Evolutionary conservation across 345 rosid species (phyloP), one percentile per base, ranked within the genome.

Genomic region (Ricinus communis): DNA sequence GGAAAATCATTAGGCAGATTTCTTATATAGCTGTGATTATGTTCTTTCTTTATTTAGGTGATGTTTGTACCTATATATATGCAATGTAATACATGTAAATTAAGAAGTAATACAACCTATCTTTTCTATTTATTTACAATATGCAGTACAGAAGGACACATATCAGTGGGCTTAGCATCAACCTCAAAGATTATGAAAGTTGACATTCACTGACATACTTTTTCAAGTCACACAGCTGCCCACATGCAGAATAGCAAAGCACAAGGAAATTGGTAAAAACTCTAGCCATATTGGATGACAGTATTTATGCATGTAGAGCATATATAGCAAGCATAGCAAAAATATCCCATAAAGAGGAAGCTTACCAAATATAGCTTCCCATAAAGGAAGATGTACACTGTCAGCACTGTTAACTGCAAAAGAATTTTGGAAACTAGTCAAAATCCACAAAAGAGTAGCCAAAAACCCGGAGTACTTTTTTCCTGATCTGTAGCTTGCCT

Each of bases 291-390:
- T 24, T 22, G 5, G 1, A 49, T 14, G 24, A 27, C 36, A 25
- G 36, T 40, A n/a, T 53, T 65, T 53, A 13, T 15, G 28, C n/a
- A 6, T 15, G 41, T 2, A 31, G 19, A 47, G 50, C 19, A 64
- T 41, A 18, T n/a, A 45, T 62, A 52, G 11, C 24, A 47, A 31
- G 71, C 93, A 83, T 85, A 88, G 96, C 94, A 90, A 77, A 81
- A 77, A 81, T 92, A 90, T 74, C 82, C 74, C 75, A 82, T 10
- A 21, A 71, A 21, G 11, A 36, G 5, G 27, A 41, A 41, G 70
- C 92, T 84, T 86, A 95, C 99, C 97, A 95, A 76, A 80, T 95
- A 95, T 75, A 85, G 69, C 82, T 86, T 95, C 79, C 99, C 99
- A 60, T 95, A 92, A 19, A 95, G 92, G 83, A 95, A 92, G 38